These are phyloP conservation scores for Wickerhamiella lipophila DNA, from an alignment of 805 yeast genomes.

Conservation along the genomic window DNA sequence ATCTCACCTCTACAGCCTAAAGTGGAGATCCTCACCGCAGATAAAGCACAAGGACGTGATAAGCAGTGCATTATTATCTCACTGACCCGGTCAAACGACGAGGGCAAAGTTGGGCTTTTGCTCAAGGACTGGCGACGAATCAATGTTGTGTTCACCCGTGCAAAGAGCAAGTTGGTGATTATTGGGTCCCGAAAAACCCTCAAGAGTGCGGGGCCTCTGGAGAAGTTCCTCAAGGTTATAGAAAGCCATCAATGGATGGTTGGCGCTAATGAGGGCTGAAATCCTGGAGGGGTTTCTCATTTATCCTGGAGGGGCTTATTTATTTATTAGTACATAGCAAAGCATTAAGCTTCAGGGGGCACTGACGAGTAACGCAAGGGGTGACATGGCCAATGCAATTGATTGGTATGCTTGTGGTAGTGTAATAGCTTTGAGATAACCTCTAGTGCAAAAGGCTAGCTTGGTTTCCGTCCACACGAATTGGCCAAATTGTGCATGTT, in stretches of 20 bases:
- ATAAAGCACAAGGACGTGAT: slow-evolving; percentile 91
- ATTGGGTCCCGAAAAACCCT: slow-evolving; percentile 67
- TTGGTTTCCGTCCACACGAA: too few species aligned
- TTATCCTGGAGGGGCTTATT: too few species aligned
- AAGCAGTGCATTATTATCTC: slow-evolving; percentile 85
- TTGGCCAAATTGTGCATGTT: too few species aligned
- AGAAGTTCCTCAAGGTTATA: slow-evolving; percentile 48
- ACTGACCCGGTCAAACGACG: slow-evolving; percentile 66
- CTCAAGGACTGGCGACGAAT: slow-evolving; percentile 82
- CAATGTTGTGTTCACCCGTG: slow-evolving; percentile 89
- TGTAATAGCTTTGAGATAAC: too few species aligned
- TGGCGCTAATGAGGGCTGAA: too few species aligned
- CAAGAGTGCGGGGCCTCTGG: slow-evolving; percentile 37
- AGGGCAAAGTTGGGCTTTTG: slow-evolving; percentile 57
- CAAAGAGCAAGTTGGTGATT: slow-evolving; percentile 68
- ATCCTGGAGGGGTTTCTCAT: too few species aligned
- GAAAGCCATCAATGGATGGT: slow-evolving; percentile 51
- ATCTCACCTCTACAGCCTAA: slow-evolving; percentile 15
- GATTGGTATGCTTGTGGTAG: too few species aligned
- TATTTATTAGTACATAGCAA: not conserved
- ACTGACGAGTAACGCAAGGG: too few species aligned
- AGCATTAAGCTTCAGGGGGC: too few species aligned
- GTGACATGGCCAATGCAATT: too few species aligned
- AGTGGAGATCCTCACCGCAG: slow-evolving; percentile 82
- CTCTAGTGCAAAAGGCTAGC: too few species aligned